These are phyloP conservation scores for Byssoonygena ceratinophila DNA, from an alignment of 2,329 filamentous ascomycete species.

Conservation along the genomic window DNA sequence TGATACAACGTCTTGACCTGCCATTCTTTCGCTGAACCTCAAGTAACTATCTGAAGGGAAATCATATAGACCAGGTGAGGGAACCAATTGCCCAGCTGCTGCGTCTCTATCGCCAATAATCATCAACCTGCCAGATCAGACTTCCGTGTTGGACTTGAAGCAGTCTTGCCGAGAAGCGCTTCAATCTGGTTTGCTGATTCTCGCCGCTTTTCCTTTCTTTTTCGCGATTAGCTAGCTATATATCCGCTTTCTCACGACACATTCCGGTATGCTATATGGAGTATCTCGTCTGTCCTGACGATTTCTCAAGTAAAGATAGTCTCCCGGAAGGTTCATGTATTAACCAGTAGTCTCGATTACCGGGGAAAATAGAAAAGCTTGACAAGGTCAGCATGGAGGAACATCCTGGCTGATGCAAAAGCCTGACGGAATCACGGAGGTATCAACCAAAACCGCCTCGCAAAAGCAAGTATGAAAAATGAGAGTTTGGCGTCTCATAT, in stretches of 20 bases:
- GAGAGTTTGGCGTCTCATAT: not conserved
- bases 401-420: no score
- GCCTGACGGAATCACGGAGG: not conserved
- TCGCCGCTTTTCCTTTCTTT: not conserved
- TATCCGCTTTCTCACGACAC: no score
- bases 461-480: constrained; percentile 4
- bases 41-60: no score
- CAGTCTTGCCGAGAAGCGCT: not conserved
- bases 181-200: not conserved
- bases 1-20: not conserved
- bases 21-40: no score
- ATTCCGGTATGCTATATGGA: no score
- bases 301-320: no score
- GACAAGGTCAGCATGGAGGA: not conserved
- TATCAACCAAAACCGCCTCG: not conserved
- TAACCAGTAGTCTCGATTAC: no score
- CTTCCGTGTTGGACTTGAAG: not conserved
- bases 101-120: not conserved
- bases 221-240: not conserved
- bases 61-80: not conserved
- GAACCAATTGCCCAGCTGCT: not conserved
- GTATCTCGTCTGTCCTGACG: no score
- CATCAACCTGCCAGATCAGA: not conserved
- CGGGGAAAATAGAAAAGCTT: not conserved
- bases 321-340: no score